These are phyloP conservation scores for Grosmannia serpens DNA, from an alignment of 2,329 filamentous ascomycete genomes.

Conservation along the genomic window DNA sequence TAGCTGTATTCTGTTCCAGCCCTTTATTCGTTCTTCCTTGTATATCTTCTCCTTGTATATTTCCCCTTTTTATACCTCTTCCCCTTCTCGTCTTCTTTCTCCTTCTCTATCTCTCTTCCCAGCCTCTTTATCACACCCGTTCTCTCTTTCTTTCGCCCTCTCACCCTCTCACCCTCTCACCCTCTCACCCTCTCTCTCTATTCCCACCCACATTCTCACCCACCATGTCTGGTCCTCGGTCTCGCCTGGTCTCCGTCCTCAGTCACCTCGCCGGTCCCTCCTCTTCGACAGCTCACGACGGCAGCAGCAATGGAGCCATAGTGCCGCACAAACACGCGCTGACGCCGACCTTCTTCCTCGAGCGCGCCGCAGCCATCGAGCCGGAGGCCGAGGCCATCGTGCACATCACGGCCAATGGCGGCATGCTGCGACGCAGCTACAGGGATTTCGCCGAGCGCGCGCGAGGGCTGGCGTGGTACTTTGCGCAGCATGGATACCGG, in stretches of 20 bases:
- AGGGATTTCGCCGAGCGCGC: slow-evolving; percentile 75
- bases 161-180: neutral
- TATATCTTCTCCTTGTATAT: neutral
- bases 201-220: neutral
- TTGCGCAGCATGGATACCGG: slow-evolving; percentile 61
- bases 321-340: slow-evolving; percentile 61
- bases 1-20: neutral
- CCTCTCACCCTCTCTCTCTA: neutral
- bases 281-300: neutral
- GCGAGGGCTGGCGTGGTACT: slow-evolving; percentile 75
- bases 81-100: neutral
- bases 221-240: slow-evolving; percentile 51
- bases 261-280: slow-evolving; percentile 32
- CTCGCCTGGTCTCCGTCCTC: slow-evolving; percentile 47
- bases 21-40: neutral
- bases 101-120: neutral
- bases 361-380: slow-evolving; percentile 78
- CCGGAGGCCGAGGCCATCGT: slow-evolving; percentile 76
- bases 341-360: slow-evolving; percentile 72
- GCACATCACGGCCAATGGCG: slow-evolving; percentile 70
- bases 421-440: slow-evolving; percentile 66
- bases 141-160: neutral
- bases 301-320: neutral
- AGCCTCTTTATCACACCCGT: neutral
- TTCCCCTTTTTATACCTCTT: neutral